Percentiles rank a stretch among this genome's conserved stretches.
These are phyloP conservation scores for Herpetomonas tarakana DNA, from an alignment of 208 protist species.

Conservation along the genomic window DNA sequence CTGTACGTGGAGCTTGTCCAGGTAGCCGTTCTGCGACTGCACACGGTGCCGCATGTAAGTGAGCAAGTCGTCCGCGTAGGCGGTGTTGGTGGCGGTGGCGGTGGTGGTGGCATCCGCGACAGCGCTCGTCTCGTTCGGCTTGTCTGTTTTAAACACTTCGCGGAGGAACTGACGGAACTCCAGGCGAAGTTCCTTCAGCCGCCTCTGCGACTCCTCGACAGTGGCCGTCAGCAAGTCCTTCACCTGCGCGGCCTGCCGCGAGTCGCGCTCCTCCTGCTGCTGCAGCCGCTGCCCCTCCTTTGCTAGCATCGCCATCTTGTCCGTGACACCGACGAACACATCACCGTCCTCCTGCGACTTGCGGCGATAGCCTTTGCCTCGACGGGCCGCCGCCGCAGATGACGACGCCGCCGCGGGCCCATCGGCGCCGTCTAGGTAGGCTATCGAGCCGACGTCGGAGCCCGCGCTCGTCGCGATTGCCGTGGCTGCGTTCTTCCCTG, in stretches of 20 bases:
- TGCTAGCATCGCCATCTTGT: slow-evolving; percentile 64
- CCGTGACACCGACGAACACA: slow-evolving; percentile 59
- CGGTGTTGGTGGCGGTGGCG: slow-evolving; percentile 1
- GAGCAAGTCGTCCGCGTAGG: slow-evolving; percentile 82
- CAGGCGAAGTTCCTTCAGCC: slow-evolving; percentile 73
- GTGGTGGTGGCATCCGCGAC: background rate
- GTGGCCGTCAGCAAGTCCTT: slow-evolving; percentile 61
- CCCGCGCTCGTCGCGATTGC: background rate
- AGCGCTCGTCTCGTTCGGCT: background rate
- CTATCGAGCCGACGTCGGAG: slow-evolving; percentile 2
- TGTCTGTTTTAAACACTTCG: slow-evolving; percentile 44
- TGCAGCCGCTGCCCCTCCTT: slow-evolving; percentile 52
- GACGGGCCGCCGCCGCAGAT: slow-evolving; percentile 6
- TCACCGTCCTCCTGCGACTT: slow-evolving; percentile 32
- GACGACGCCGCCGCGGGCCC: background rate
- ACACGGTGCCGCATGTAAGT: slow-evolving; percentile 78
- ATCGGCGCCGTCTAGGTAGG: background rate
- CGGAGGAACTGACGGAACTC: slow-evolving; percentile 69
- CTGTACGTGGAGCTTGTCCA: slow-evolving; percentile 89
- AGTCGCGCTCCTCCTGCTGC: slow-evolving; percentile 38
- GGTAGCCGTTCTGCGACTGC: slow-evolving; percentile 57
- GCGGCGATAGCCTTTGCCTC: slow-evolving; percentile 53
- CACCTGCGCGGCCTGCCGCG: slow-evolving; percentile 49
- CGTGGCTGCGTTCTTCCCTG: slow-evolving; percentile 3
- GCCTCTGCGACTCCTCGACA: slow-evolving; percentile 67